Percentiles rank a stretch among this genome's conserved stretches.
phyloP scores from a whole-genome alignment of 1,284 basidiomycete genomes.

The Malassezia obtusa region DNA sequence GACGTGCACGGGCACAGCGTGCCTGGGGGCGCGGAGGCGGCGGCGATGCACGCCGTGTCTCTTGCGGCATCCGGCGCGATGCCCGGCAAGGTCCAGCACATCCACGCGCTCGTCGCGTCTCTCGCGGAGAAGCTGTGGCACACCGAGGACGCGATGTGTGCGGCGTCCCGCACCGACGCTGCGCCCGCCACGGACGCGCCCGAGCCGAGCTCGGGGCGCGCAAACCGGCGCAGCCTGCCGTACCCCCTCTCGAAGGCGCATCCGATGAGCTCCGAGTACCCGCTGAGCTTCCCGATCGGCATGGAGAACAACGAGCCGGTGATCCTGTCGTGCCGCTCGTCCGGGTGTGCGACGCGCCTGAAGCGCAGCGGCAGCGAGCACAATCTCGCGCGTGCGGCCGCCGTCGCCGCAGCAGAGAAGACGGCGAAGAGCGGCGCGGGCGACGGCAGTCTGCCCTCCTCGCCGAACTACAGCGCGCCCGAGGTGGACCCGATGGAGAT shows the following conservation, averaged over 20 bases:
- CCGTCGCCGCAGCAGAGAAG: background rate
- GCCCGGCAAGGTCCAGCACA: background rate
- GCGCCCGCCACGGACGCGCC: background rate
- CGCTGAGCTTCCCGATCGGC: constrained; percentile 45
- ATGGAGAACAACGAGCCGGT: constrained; percentile 42
- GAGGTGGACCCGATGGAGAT: constrained; percentile 36
- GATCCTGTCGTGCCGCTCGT: constrained; percentile 23
- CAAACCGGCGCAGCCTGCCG: constrained; percentile 22
- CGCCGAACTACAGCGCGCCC: background rate
- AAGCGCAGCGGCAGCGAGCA: background rate
- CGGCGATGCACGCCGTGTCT: background rate
- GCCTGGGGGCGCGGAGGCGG: background rate
- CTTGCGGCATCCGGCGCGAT: background rate
- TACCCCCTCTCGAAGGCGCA: constrained; percentile 42
- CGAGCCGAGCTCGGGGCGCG: background rate
- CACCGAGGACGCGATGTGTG: constrained; percentile 3
- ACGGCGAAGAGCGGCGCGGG: background rate
- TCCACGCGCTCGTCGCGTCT: constrained; percentile 1
- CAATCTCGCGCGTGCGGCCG: background rate
- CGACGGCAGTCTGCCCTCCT: background rate
- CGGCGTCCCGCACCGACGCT: background rate
- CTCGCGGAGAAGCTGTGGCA: constrained; percentile 10
- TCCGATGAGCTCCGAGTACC: constrained; percentile 36
- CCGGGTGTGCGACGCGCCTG: background rate
- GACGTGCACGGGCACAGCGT: background rate